Conservation (phyloP, 2,329 filamentous ascomycete genomes). For the Nemania diffusa region DNA sequence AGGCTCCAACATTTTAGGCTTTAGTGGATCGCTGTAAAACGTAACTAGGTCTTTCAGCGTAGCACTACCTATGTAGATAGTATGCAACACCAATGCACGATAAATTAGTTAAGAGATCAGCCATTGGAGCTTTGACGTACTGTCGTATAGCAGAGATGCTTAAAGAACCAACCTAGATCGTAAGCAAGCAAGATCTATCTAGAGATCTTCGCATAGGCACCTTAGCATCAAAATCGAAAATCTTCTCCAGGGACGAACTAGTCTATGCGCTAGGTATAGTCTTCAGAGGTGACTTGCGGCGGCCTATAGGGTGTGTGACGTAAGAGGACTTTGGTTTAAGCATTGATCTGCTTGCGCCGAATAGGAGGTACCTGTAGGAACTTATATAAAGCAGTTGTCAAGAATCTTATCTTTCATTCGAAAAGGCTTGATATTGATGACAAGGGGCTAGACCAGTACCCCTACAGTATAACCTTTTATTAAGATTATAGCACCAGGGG, state of each 20-base stretch:
- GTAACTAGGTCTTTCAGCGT: neutral
- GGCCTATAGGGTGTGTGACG: neutral
- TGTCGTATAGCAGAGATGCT: neutral
- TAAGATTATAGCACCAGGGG: neutral
- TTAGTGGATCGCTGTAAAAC: neutral
- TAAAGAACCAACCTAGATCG: neutral
- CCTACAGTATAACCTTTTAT: neutral
- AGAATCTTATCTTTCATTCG: neutral
- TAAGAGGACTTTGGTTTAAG: neutral
- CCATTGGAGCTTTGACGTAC: neutral
- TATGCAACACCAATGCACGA: neutral
- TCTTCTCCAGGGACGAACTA: neutral
- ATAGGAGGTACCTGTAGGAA: too few species aligned
- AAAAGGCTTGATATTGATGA: neutral
- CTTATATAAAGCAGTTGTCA: neutral
- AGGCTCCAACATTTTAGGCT: too few species aligned
- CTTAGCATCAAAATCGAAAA: slow-evolving; percentile 18
- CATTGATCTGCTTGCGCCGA: neutral
- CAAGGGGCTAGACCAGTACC: neutral
- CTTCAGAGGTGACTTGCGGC: too few species aligned
- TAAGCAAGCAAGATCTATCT: slow-evolving; percentile 1
- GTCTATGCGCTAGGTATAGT: neutral
- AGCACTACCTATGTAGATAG: neutral
- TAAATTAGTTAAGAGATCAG: neutral
- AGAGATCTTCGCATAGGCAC: slow-evolving; percentile 18